These are phyloP conservation scores for Xylaria sp. DNA, from an alignment of 2,329 filamentous ascomycete species.

Conservation along the genomic window DNA sequence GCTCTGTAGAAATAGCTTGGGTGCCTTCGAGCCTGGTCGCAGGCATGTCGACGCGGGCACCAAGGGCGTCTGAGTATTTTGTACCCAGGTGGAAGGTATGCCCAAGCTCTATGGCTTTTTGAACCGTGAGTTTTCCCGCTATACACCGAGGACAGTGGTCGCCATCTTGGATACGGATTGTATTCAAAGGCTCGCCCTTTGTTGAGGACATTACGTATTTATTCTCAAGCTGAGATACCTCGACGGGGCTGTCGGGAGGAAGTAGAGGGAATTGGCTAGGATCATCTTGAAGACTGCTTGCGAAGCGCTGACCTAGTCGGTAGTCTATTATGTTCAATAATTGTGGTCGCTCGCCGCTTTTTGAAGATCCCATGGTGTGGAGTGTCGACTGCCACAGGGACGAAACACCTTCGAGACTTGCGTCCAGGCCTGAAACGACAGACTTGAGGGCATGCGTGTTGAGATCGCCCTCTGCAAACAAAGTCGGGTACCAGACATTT, in stretches of 20 bases:
- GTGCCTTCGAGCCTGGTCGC: constrained; percentile 38
- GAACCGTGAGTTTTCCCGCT: constrained; percentile 69
- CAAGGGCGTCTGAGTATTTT: constrained; percentile 82
- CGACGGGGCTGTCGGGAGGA: constrained; percentile 31
- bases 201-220: constrained; percentile 38
- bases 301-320: constrained; percentile 46
- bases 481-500: constrained; percentile 72
- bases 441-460: constrained; percentile 72
- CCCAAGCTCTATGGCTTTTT: constrained; percentile 86
- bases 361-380: constrained; percentile 34
- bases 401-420: constrained; percentile 71
- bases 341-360: constrained; percentile 32
- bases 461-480: constrained; percentile 51
- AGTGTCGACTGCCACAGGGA: constrained; percentile 62
- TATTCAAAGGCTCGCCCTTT: constrained; percentile 61
- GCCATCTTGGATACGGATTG: constrained; percentile 73
- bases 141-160: constrained; percentile 79
- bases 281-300: constrained; percentile 29
- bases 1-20: constrained; percentile 35
- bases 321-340: constrained; percentile 50
- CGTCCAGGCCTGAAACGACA: constrained; percentile 74
- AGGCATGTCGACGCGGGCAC: constrained; percentile 67
- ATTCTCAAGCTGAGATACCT: constrained; percentile 33
- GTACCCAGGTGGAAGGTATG: constrained; percentile 96
- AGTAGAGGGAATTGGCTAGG: constrained; percentile 32